Percentiles rank a stretch among this genome's conserved stretches.
Evolutionary conservation across 1,284 basidiomycete species (phyloP).

Genomic region (Mycena sp.): DNA sequence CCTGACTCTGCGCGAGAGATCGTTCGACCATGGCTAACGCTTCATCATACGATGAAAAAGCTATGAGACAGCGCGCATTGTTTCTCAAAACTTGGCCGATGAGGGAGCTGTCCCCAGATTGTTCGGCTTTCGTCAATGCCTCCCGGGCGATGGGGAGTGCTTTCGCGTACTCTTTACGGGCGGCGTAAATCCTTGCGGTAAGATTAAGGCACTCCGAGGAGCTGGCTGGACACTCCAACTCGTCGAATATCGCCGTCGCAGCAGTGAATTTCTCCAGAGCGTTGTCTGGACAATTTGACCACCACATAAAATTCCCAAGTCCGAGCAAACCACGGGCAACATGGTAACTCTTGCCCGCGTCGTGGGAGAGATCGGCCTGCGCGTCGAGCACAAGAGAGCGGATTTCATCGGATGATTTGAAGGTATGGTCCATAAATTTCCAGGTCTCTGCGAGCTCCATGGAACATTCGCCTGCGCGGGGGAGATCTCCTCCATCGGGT

Average conservation of each 20-base stretch:
- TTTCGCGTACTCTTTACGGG: background rate
- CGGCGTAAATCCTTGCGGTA: background rate
- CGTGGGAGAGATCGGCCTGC: background rate
- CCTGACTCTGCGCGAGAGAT: background rate
- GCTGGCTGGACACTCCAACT: slow-evolving; percentile 11
- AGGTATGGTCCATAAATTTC: background rate
- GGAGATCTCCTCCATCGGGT: background rate
- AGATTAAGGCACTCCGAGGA: background rate
- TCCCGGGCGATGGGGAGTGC: background rate
- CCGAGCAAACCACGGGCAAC: slow-evolving; percentile 9
- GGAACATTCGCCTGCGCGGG: background rate
- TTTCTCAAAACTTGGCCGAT: background rate
- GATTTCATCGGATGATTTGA: background rate
- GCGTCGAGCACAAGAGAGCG: background rate
- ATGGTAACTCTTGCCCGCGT: background rate
- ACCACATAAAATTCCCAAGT: background rate
- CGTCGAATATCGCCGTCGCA: slow-evolving; percentile 9
- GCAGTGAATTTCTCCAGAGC: background rate
- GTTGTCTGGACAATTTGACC: background rate
- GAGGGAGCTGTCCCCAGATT: background rate
- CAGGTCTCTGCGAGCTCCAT: slow-evolving; percentile 4
- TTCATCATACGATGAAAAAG: background rate
- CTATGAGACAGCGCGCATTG: background rate
- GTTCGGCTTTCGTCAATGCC: background rate
- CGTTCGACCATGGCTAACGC: background rate